Evolutionary conservation across 108 stramenopile genomes (phyloP).

Genomic region (Cyclostephanos invisitatus): DNA sequence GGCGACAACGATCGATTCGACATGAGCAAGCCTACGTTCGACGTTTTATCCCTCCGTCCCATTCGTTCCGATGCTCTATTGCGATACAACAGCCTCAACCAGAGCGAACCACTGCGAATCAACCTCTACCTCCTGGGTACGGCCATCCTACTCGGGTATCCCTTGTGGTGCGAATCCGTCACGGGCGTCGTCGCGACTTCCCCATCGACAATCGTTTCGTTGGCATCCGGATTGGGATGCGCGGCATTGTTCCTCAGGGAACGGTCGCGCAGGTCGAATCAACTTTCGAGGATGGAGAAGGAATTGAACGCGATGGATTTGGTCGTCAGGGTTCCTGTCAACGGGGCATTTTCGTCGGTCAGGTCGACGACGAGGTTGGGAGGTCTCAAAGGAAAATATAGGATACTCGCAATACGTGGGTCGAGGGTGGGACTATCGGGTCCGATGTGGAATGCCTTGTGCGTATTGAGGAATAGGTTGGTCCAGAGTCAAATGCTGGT

Average conservation of each 20-base stretch:
- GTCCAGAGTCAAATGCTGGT: constrained; percentile 60
- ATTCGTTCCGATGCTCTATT: constrained; percentile 77
- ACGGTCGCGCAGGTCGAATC: constrained; percentile 59
- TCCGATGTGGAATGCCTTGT: constrained; percentile 38
- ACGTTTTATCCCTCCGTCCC: constrained; percentile 65
- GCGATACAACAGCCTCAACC: constrained; percentile 73
- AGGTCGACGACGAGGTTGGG: constrained; percentile 22
- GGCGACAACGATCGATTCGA: constrained; percentile 61
- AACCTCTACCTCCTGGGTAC: constrained; percentile 59
- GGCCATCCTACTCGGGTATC: constrained; percentile 52
- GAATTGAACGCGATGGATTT: constrained; percentile 70
- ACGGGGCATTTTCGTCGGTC: constrained; percentile 31
- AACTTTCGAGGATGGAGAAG: constrained; percentile 74
- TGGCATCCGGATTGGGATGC: constrained; percentile 33
- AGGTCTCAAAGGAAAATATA: constrained; percentile 32
- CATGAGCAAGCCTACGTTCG: constrained; percentile 77
- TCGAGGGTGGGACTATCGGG: constrained; percentile 42
- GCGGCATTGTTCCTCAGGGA: constrained; percentile 65
- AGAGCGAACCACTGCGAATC: constrained; percentile 81
- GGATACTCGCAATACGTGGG: constrained; percentile 70
- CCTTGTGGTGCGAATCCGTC: constrained; percentile 57
- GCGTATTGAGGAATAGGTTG: constrained; percentile 57
- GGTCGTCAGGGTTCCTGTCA: constrained; percentile 58
- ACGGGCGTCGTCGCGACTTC: constrained; percentile 45
- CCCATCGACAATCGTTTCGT: constrained; percentile 20